Evolutionary conservation across 495 filamentous ascomycete species (phyloP).

Genomic region (Penicillium verhagenii): DNA sequence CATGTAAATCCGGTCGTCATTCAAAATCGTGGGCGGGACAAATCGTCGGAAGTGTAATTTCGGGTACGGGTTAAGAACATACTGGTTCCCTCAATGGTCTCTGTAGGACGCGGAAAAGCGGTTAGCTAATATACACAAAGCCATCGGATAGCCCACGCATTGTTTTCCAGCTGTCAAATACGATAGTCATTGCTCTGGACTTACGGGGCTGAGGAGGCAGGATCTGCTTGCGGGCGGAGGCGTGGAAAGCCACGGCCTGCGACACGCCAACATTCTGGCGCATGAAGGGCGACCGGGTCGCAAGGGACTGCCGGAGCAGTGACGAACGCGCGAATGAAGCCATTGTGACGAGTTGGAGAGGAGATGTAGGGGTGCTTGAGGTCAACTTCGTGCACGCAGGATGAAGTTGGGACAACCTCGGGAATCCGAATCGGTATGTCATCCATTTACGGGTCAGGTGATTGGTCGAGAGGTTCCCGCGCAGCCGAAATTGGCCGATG

Average conservation of each 20-base stretch:
- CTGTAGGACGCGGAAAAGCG: constrained; percentile 39
- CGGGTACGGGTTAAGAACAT: constrained; percentile 33
- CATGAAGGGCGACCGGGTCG: constrained; percentile 38
- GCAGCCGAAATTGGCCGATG: constrained; percentile 48
- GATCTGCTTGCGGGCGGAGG: constrained; percentile 62
- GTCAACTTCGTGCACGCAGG: constrained; percentile 27
- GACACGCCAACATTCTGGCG: constrained; percentile 42
- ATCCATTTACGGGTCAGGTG: constrained; percentile 38
- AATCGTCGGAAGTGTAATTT: constrained; percentile 3
- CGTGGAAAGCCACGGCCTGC: constrained; percentile 68
- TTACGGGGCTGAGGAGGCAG: constrained; percentile 68
- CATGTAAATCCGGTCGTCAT: neutral
- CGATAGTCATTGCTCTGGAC: constrained; percentile 26
- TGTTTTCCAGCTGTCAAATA: neutral
- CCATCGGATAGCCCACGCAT: neutral
- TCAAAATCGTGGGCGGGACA: constrained; percentile 4
- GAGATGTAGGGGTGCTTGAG: constrained; percentile 20
- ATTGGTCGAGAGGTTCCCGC: constrained; percentile 42
- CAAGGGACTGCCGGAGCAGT: constrained; percentile 39
- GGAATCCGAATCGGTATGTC: constrained; percentile 47
- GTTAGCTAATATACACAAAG: constrained; percentile 22
- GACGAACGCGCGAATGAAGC: constrained; percentile 45
- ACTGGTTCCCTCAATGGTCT: constrained; percentile 77
- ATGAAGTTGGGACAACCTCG: constrained; percentile 45
- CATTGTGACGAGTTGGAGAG: constrained; percentile 35